Evolutionary conservation across 2,329 filamentous ascomycete genomes (phyloP), one percentile per base, ranked within the genome.

Genomic region (Aspergillus sp.): DNA sequence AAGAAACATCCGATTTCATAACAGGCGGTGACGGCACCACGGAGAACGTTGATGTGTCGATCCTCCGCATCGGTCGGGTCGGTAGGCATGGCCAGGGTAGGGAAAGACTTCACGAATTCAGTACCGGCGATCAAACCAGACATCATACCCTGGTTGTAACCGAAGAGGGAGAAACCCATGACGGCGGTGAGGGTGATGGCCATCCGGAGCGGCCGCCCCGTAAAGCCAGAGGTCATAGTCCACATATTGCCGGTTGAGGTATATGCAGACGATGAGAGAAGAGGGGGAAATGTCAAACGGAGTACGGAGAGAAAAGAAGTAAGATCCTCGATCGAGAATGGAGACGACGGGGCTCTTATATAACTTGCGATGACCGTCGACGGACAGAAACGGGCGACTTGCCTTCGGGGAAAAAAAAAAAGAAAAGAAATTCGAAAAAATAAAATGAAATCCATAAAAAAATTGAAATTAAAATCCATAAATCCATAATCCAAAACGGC

Each of bases 81-180:
- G 3, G 61, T 29, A 49, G 54, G 59, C 26, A 64, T 63, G 1
- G 49, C 47, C 22, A 71, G 69, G 18, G 60, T 45, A 1, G 57
- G 59, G 54, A 75, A 72, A 7, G 63, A 61, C 2, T 61, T 26
- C 4, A 61, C 59, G 60, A 76, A 75, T 47, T 69, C 24, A 12
- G 61, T 50, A 55, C 70, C 69, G 24, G 54, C 52, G 42, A 75
- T 65, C 50, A 75, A 63, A 58, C 71, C 72, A 22, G 70, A 69
- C 65, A 74, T 73, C 60, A 75, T 57, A 52, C 72, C 73, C 64
- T 75, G 73, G 57, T 75, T 70, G 60, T 73, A 75, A 52, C 73
- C 73, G 61, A 74, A 74, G 24, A 86, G 81, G 7, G 85, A 74
- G 74, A 87, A 87, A 16, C 83, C 85, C 31, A 69, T 55, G n/a